phyloP scores from a whole-genome alignment of 768 basidiomycete genomes.

The Xerocomellus dryophilus region DNA sequence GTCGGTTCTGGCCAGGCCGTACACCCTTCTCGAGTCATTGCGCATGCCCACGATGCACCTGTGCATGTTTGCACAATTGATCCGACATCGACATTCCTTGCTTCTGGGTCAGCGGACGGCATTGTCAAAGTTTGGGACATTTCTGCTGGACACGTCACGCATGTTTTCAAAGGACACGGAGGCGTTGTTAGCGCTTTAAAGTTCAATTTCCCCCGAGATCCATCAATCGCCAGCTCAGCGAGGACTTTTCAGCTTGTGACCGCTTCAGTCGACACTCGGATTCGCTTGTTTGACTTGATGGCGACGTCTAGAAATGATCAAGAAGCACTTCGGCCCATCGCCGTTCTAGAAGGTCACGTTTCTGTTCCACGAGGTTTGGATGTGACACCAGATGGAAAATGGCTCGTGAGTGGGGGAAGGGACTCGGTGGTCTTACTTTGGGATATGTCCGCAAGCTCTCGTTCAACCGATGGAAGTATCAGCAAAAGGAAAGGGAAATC shows the following conservation, averaged over 20 bases:
- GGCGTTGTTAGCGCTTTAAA: slow-evolving; percentile 92
- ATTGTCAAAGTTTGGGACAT: slow-evolving; percentile 97
- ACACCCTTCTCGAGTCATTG: slow-evolving; percentile 68
- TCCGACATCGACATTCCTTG: slow-evolving; percentile 85
- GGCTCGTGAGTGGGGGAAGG: slow-evolving; percentile 87
- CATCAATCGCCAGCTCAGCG: slow-evolving; percentile 44
- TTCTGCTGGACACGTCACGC: slow-evolving; percentile 81
- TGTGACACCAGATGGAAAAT: slow-evolving; percentile 79
- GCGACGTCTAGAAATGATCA: slow-evolving; percentile 56
- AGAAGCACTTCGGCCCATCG: slow-evolving; percentile 60
- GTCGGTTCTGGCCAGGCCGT: slow-evolving; percentile 47
- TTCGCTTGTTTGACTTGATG: slow-evolving; percentile 88
- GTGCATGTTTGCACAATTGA: slow-evolving; percentile 85
- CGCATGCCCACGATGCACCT: slow-evolving; percentile 89
- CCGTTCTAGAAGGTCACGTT: slow-evolving; percentile 91
- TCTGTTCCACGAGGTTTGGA: slow-evolving; percentile 92
- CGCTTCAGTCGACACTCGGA: slow-evolving; percentile 86
- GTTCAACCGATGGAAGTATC: slow-evolving; percentile 5
- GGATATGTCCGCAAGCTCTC: slow-evolving; percentile 53
- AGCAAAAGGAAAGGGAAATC: slow-evolving; percentile 43
- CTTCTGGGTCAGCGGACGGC: slow-evolving; percentile 95
- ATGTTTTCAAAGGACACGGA: slow-evolving; percentile 94
- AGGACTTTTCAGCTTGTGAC: slow-evolving; percentile 79
- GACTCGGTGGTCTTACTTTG: slow-evolving; percentile 93
- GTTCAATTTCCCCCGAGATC: slow-evolving; percentile 75